Base-by-base conservation (phyloP, 108 stramenopile species). In the Heterococcus sp. region DNA sequence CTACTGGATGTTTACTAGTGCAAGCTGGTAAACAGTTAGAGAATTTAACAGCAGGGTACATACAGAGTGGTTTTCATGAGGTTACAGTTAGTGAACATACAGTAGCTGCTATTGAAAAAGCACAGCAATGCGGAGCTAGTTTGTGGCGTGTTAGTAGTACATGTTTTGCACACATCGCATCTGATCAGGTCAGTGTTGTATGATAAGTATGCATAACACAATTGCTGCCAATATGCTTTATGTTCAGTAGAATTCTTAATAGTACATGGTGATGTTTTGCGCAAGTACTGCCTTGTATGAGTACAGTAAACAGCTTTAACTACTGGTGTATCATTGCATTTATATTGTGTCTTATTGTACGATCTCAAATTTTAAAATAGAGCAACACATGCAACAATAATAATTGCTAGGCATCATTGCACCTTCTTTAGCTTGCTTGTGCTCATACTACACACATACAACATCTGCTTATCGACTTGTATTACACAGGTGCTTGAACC, bases 51-150 rank as follows among this genome's bases (percentile, higher is more conserved):
- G 89, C 85, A 0, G 89, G 89, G 1, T 77, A 89, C 67, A 81
- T 89, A 8, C 27, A 78, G 65, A 88, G 88, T 3, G 89, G 89
- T n/a, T 89, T 89, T 72, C 89, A 89, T 65, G 89, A 89, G 79
- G 84, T 85, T 66, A 66, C 72, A n/a, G 87, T 89, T 35, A 33
- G 46, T 3, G 33, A 72, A n/a, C 70, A 69, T 34, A 88, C 88
- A 29, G 14, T 75, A 31, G 64, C 82, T 32, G 73, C 83, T 4
- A 85, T 89, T 27, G 32, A 33, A 29, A 32, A 32, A 27, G 65
- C 84, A 21, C 73, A 39, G 37, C 34, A 32, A 33, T 79, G 32
- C 1, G 81, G 85, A 30, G n/a, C 29, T 21, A 66, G 78, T 27
- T 2, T 82, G 32, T 89, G 89, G 89, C 64, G 89, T 31, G 87